phyloP scores from a whole-genome alignment of 192 early-diverging fungal genomes.

The Fimicolochytrium jonesii region DNA sequence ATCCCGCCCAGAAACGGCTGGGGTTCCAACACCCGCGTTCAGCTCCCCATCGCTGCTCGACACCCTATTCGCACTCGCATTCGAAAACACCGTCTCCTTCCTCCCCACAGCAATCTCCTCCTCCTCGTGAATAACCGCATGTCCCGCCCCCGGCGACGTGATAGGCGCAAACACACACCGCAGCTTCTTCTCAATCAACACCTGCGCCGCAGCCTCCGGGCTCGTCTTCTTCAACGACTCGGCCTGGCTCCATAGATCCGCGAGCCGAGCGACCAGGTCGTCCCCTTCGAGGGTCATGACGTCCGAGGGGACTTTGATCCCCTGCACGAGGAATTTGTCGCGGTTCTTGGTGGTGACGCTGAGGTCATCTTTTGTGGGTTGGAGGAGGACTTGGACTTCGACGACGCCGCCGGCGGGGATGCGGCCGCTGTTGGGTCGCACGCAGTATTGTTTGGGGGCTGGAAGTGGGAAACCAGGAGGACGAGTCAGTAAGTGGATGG shows the following conservation, averaged over 20 bases:
- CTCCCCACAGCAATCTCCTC: too few relatives aligned
- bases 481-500: neutral
- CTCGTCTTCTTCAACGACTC: slow-evolving; percentile 37
- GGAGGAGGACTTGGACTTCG: slow-evolving; percentile 81
- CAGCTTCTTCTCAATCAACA: slow-evolving; percentile 43
- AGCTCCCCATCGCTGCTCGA: too few relatives aligned
- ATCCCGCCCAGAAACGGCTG: too few relatives aligned
- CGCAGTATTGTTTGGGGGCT: slow-evolving; percentile 93
- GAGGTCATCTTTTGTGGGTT: slow-evolving; percentile 78
- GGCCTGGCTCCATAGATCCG: slow-evolving; percentile 40
- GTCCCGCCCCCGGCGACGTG: neutral
- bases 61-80: too few relatives aligned
- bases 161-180: slow-evolving; percentile 21
- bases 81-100: too few relatives aligned
- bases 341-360: slow-evolving; percentile 74
- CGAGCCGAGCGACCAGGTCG: slow-evolving; percentile 35
- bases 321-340: slow-evolving; percentile 95
- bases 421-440: slow-evolving; percentile 85
- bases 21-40: too few relatives aligned
- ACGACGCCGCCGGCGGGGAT: slow-evolving; percentile 62
- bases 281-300: slow-evolving; percentile 55
- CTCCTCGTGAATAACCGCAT: too few relatives aligned
- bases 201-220: slow-evolving; percentile 24
- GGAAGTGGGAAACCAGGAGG: neutral
- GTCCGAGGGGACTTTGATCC: slow-evolving; percentile 70